Conservation (phyloP, 176 grass and related monocot genomes). For the Oryza brachyantha region DNA sequence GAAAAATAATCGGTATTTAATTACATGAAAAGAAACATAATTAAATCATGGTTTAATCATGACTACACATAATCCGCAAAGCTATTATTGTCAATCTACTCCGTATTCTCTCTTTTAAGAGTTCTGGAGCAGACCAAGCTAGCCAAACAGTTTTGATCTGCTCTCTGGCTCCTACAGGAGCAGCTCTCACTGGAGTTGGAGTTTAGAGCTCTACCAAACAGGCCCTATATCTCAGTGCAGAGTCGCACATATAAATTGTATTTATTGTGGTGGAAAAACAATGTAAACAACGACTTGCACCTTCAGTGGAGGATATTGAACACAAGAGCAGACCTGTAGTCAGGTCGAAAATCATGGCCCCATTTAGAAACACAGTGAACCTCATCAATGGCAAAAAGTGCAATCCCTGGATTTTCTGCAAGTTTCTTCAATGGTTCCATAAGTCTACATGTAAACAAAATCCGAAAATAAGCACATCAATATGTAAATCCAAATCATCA, state of each 20-base stretch:
- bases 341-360: constrained; percentile 96
- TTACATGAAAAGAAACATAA: no score
- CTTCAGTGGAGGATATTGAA: constrained; percentile 44
- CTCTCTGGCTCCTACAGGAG: no score
- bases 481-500: constrained; percentile 16
- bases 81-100: no score
- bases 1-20: no score
- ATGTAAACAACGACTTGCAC: constrained; percentile 30
- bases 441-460: constrained; percentile 54
- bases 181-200: no score
- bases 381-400: constrained; percentile 94
- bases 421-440: constrained; percentile 86
- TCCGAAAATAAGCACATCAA: constrained; percentile 8
- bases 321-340: constrained; percentile 78
- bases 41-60: no score
- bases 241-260: constrained; percentile 9
- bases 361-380: constrained; percentile 98
- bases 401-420: constrained; percentile 86
- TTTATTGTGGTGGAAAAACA: constrained; percentile 2
- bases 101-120: no score
- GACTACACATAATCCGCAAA: no score
- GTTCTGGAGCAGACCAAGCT: no score
- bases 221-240: neutral
- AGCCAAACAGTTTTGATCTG: no score
- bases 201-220: no score